A percentile compares a stretch with the other conserved stretches of the same genome.
Evolutionary conservation across 78 protist genomes (phyloP).

Genomic region (Monosiga brevicollis): DNA sequence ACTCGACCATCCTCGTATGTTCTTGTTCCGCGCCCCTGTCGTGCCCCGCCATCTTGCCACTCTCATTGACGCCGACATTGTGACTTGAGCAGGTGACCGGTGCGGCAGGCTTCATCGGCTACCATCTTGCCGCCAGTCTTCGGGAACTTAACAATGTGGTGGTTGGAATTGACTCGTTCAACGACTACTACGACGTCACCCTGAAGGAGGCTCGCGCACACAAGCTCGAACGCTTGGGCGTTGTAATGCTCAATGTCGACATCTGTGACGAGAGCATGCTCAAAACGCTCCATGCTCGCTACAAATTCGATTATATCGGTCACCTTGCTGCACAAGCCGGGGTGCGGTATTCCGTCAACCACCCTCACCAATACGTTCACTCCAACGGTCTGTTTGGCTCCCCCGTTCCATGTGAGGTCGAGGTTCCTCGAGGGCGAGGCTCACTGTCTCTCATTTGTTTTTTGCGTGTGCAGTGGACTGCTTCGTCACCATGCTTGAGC

Average conservation of each 20-base stretch:
- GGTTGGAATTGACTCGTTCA: slow-evolving; percentile 40
- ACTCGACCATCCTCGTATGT: too few species aligned
- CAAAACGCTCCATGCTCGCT: not conserved
- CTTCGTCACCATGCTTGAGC: not conserved
- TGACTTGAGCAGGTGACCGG: slow-evolving; percentile 2
- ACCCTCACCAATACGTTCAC: slow-evolving; percentile 39
- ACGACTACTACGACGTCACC: slow-evolving; percentile 30
- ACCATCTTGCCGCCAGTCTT: not conserved
- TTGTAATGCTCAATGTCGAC: not conserved
- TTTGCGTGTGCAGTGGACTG: not conserved
- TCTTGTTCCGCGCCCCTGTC: too few species aligned
- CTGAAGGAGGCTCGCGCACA: slow-evolving; percentile 17
- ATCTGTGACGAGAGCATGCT: not conserved
- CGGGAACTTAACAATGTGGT: not conserved
- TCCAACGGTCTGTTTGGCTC: slow-evolving; percentile 22
- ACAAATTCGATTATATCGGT: slow-evolving; percentile 18
- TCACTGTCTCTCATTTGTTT: too few species aligned
- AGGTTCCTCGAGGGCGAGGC: too few species aligned
- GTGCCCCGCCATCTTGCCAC: too few species aligned
- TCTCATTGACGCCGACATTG: too few species aligned
- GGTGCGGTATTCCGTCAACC: slow-evolving; percentile 35
- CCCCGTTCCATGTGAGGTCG: too few species aligned
- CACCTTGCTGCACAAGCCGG: slow-evolving; percentile 69
- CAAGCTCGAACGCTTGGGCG: not conserved
- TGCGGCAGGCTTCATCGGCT: slow-evolving; percentile 11